Percentiles rank a stretch among this genome's conserved stretches.
Evolutionary conservation across 2,329 filamentous ascomycete genomes (phyloP).

Genomic region (Raffaelea albimanens): DNA sequence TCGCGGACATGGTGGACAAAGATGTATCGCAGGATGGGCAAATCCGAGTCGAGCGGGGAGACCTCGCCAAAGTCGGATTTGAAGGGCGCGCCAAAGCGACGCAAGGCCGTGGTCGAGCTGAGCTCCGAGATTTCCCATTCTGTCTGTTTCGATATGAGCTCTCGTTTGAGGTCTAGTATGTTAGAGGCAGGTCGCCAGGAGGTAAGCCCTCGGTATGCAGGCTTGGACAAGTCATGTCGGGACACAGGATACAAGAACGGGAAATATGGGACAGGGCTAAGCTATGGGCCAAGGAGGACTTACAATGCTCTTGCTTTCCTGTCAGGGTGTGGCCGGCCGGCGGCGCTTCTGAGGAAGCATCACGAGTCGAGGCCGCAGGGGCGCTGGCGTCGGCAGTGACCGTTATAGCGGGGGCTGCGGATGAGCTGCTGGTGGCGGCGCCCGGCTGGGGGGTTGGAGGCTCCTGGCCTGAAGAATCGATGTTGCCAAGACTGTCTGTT

Average conservation of each 20-base stretch:
- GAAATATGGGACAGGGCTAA: too few relatives aligned
- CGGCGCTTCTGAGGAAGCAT: conserved; percentile 16
- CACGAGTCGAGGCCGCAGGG: conserved; percentile 13
- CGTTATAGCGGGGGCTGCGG: not conserved
- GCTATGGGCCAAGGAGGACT: conserved; percentile 23
- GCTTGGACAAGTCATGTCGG: not conserved
- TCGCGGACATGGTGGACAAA: conserved; percentile 97
- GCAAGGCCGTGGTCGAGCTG: conserved; percentile 87
- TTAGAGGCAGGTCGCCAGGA: not conserved
- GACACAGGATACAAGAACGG: not conserved
- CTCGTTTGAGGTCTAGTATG: conserved; percentile 76
- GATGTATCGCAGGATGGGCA: conserved; percentile 89
- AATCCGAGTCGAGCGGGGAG: conserved; percentile 82
- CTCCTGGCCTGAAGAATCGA: too few relatives aligned
- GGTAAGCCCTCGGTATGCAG: too few relatives aligned
- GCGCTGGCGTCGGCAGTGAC: conserved; percentile 7
- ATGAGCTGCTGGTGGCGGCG: not conserved
- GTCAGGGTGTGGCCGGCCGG: conserved; percentile 52
- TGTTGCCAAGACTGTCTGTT: too few relatives aligned
- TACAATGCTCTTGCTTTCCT: conserved; percentile 97
- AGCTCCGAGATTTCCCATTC: conserved; percentile 85
- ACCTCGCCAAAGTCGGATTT: conserved; percentile 88
- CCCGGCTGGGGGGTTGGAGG: too few relatives aligned
- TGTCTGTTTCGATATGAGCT: conserved; percentile 85
- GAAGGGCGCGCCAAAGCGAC: conserved; percentile 92